A percentile compares a stretch with the other conserved stretches of the same genome.
phyloP scores from a whole-genome alignment of 139 green algal genomes.

The Chlamydomonas asymmetrica region DNA sequence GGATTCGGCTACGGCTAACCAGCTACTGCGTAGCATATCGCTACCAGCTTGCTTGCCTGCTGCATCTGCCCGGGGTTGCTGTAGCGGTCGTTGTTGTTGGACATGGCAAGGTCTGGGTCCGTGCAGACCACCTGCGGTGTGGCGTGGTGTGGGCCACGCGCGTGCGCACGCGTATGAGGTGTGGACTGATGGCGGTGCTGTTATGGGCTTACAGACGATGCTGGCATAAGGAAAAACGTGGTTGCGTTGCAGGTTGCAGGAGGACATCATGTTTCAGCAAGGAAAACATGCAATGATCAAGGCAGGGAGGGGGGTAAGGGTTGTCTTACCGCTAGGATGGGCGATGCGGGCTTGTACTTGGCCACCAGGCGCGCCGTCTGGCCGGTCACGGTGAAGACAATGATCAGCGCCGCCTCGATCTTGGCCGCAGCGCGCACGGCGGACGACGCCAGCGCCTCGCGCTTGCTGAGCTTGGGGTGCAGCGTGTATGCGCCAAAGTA shows the following conservation, averaged over 20 bases:
- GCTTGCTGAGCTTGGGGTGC: slow-evolving; percentile 54
- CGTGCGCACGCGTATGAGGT: too few species aligned
- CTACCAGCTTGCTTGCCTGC: not conserved
- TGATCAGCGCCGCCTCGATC: slow-evolving; percentile 79
- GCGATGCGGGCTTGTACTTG: slow-evolving; percentile 85
- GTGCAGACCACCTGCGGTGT: slow-evolving; percentile 19
- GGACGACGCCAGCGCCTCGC: slow-evolving; percentile 75
- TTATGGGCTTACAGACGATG: too few species aligned
- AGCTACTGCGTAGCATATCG: too few species aligned
- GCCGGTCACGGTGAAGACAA: slow-evolving; percentile 83
- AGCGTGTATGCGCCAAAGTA: slow-evolving; percentile 40
- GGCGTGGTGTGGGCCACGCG: too few species aligned
- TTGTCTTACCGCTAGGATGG: slow-evolving; percentile 63
- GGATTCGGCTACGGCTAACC: not conserved
- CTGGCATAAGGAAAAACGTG: too few species aligned
- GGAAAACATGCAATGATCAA: not conserved
- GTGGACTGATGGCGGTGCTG: too few species aligned
- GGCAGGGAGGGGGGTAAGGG: not conserved
- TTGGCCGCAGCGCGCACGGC: slow-evolving; percentile 85
- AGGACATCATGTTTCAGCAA: too few species aligned
- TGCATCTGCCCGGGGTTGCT: not conserved
- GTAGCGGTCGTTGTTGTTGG: slow-evolving; percentile 21
- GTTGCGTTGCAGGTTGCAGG: too few species aligned
- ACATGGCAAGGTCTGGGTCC: slow-evolving; percentile 16
- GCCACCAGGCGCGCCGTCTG: slow-evolving; percentile 77